Base-by-base conservation (phyloP, 345 rosid species). In the Dovyalis caffra region DNA sequence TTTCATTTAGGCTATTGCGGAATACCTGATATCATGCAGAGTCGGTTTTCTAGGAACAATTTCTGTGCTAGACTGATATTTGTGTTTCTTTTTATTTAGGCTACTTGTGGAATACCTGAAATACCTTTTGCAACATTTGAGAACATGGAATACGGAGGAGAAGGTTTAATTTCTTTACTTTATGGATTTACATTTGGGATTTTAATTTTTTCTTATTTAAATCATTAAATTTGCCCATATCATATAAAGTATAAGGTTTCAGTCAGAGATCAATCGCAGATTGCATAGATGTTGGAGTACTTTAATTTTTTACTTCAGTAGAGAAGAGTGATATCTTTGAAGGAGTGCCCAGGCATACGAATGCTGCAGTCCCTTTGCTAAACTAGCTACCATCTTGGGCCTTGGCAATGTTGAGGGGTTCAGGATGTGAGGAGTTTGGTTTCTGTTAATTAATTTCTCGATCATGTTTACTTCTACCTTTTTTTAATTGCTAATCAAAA, bases 101-200 rank as follows among this genome's bases (percentile, higher is more conserved):
- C 97, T 76, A 88, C 95, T 72, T 92, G 97, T 49, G 97, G 97
- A 78, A 88, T 92, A 81, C 99, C 99, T 7, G 97, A 95, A 83
- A 85, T 95, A 80, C 92, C 97, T 83, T 86, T 89, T 85, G 40
- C 97, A 32, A 95, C 97, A 51, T 95, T 91, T 77, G 97, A 95
- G 87, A 95, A 92, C 83, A 95, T 95, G 99, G 97, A 92, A 87
- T 95, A 90, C 37, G 97, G 95, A 10, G 76, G 76, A 82, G 97
- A 92, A 95, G 99, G 99, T 95, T 83, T 73, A 81, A 63, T 51
- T 79, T 35, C 79, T 45, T 74, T 70, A 25, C 64, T 76, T 74
- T 73, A 25, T 3, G 49, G 49, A 43, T 43, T 43, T 16, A 43
- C 49, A 43, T 14, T n/a, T 61, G 20, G 25, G 14, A 31, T 28